Evolutionary conservation across 75 land plant species (phyloP).

Genomic region (Adiantum capillusveneris): DNA sequence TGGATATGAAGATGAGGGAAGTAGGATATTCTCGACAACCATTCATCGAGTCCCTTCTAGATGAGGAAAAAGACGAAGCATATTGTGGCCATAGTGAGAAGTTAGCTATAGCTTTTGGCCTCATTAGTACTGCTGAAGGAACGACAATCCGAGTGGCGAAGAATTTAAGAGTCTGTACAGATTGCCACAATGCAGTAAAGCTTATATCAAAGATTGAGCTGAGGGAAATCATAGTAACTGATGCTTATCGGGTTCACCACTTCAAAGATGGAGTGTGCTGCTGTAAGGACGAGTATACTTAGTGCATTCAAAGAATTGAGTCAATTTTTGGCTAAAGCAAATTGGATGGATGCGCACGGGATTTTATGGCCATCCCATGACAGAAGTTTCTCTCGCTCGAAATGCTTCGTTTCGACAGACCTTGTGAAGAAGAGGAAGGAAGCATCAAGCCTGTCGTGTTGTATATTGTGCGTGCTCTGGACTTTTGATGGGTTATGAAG

Average conservation of each 20-base stretch:
- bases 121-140: slow-evolving; percentile 3
- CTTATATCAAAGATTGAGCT: background rate
- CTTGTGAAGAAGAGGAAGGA: no score
- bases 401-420: no score
- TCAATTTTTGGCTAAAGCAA: no score
- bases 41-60: no score
- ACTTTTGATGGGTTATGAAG: no score
- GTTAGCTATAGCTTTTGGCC: slow-evolving; percentile 6
- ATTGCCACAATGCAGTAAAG: background rate
- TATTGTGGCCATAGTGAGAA: slow-evolving; percentile 1
- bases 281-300: background rate
- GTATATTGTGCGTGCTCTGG: no score
- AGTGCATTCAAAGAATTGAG: no score
- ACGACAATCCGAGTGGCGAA: slow-evolving; percentile 2
- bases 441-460: no score
- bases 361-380: no score
- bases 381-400: no score
- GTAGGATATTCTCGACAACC: slow-evolving; percentile 9
- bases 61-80: background rate
- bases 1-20: slow-evolving; percentile 19
- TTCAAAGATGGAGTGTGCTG: slow-evolving; percentile 1
- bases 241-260: slow-evolving; percentile 1
- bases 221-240: background rate
- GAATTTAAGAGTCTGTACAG: slow-evolving; percentile 2
- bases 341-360: no score